Conservation (phyloP, 192 early-diverging fungal genomes). For the Coemansia reversa region DNA sequence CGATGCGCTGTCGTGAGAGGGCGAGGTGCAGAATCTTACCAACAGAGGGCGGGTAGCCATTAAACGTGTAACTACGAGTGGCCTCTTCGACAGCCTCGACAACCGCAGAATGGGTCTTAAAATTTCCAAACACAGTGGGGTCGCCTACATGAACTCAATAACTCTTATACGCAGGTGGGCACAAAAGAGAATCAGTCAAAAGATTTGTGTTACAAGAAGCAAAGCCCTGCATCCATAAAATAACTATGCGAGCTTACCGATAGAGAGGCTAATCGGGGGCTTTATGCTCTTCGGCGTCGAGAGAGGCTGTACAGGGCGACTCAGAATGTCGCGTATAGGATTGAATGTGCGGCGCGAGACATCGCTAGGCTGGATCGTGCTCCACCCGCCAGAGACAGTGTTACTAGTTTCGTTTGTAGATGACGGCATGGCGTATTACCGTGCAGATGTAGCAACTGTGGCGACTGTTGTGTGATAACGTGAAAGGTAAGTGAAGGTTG, state of each 20-base stretch:
- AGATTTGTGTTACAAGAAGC: neutral
- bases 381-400: conserved; percentile 26
- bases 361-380: conserved; percentile 58
- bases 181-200: no score
- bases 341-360: conserved; percentile 76
- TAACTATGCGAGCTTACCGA: conserved; percentile 19
- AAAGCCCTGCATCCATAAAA: neutral
- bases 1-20: no score
- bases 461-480: no score
- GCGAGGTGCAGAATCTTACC: conserved; percentile 51
- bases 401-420: conserved; percentile 28
- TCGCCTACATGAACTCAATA: conserved; percentile 56
- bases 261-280: conserved; percentile 42
- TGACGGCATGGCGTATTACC: conserved; percentile 15
- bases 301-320: conserved; percentile 68
- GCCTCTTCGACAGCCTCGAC: conserved; percentile 73
- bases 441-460: no score
- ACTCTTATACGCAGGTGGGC: no score
- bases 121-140: conserved; percentile 89
- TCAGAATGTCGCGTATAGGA: conserved; percentile 85
- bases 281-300: conserved; percentile 54
- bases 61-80: conserved; percentile 68
- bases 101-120: conserved; percentile 69
- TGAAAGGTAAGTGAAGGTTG: no score
- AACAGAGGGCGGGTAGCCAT: conserved; percentile 79